Base-by-base conservation (phyloP, 2,329 filamentous ascomycete genomes). In the Penicillium corylophilum region DNA sequence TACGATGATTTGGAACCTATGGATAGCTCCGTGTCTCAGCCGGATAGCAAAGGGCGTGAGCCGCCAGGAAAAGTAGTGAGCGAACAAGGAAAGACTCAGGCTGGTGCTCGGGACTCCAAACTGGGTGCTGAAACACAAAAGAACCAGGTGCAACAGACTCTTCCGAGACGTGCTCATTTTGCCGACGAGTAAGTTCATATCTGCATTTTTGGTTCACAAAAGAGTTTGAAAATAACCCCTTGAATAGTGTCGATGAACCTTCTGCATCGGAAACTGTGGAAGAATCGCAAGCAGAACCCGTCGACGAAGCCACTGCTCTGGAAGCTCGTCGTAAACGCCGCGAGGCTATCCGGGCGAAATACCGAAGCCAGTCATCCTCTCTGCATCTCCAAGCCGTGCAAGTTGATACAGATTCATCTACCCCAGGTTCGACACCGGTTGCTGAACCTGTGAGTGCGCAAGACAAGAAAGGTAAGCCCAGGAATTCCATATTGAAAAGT, bases 331-430 rank as follows among this genome's bases (percentile, higher is more conserved):
- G 91, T 24, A 90, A 88, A 67, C 84, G 88, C 52, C 86, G 92
- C 59, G 89, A 94, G 74, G 89, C 90, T 58, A 88, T 95, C 57
- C 83, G 90, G 67, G 88, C 89, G 69, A 95, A 91, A 76, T 88
- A 90, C 64, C 85, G 84, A 71, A 77, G 72, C 41, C 85, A 87
- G 64, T 82, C 85, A 46, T 86, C 86, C 44, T 87, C 89, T 46
- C 79, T 93, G 64, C 81, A 89, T 54, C 83, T 93, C 56, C 86
- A 92, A 73, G 87, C 88, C 52, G 77, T 93, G 35, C 83, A 86
- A 58, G 79, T 82, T 58, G 85, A 82, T 56, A 74, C 79, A 56
- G 75, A 79, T 48, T 74, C 74, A 33, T 80, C 81, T 13, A 83
- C 84, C 28, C 64, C 71, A 46, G 62, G 80, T 24, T 80, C 81